Conservation (phyloP, 2,329 filamentous ascomycete species). For the Ophiostoma tasmaniense region DNA sequence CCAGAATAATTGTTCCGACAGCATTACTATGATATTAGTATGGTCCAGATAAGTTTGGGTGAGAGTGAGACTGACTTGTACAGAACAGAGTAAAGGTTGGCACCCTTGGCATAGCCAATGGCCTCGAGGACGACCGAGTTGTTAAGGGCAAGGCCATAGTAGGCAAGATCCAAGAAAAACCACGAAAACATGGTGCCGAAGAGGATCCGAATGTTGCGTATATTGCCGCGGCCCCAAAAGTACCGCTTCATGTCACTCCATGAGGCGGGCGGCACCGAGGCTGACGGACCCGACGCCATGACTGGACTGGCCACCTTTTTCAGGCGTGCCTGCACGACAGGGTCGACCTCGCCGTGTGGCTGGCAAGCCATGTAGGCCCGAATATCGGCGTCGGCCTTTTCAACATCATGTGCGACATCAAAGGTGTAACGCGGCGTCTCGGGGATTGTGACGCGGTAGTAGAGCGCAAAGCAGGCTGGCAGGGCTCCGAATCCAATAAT, state of each 20-base stretch:
- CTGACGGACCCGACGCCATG: constrained; percentile 18
- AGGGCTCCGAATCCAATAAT: constrained; percentile 72
- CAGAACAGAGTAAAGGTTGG: constrained; percentile 58
- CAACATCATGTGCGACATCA: constrained; percentile 65
- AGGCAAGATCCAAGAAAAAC: constrained; percentile 69
- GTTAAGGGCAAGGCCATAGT: constrained; percentile 67
- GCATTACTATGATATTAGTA: constrained; percentile 38
- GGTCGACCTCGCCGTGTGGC: constrained; percentile 40
- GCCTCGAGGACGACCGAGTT: constrained; percentile 61
- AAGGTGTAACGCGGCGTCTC: constrained; percentile 65
- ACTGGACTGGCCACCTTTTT: constrained; percentile 38
- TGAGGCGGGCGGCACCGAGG: constrained; percentile 59
- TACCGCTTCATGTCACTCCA: constrained; percentile 60
- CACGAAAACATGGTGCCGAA: constrained; percentile 71
- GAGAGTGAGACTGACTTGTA: constrained; percentile 40
- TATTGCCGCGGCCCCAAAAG: constrained; percentile 48
- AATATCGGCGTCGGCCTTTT: constrained; percentile 67
- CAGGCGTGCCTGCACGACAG: constrained; percentile 42
- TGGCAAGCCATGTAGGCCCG: constrained; percentile 48
- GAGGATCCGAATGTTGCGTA: constrained; percentile 59
- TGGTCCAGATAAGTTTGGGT: not conserved
- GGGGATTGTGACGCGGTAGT: constrained; percentile 77
- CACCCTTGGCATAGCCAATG: constrained; percentile 60
- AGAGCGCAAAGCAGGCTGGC: constrained; percentile 70
- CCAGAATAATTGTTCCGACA: constrained; percentile 67